A percentile compares a stretch with the other conserved stretches of the same genome.
Evolutionary conservation across 345 rosid genomes (phyloP).

Genomic region (Populus davidiana): DNA sequence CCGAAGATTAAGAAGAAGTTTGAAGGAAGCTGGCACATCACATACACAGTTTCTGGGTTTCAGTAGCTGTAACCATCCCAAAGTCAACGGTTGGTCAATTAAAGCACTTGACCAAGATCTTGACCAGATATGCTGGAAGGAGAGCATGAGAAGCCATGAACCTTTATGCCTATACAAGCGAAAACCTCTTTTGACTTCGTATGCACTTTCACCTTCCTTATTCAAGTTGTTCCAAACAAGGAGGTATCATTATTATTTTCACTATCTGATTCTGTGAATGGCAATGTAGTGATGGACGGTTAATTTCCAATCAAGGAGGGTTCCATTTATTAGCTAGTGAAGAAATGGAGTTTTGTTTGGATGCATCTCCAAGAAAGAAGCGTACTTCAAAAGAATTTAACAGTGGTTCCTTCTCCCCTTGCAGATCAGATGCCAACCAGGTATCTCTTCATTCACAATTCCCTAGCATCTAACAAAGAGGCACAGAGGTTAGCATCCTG

Average conservation of each 20-base stretch:
- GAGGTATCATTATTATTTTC: no score
- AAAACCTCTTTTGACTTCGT: slow-evolving; percentile 49
- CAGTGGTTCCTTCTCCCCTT: slow-evolving; percentile 58
- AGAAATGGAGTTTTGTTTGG: slow-evolving; percentile 60
- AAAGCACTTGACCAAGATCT: slow-evolving; percentile 41
- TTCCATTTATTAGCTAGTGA: slow-evolving; percentile 53
- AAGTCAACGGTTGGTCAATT: slow-evolving; percentile 55
- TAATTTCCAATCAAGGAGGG: slow-evolving; percentile 35
- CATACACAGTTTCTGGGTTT: slow-evolving; percentile 47
- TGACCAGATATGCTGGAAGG: slow-evolving; percentile 70
- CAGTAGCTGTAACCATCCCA: slow-evolving; percentile 63
- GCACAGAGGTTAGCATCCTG: neutral
- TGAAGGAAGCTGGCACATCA: slow-evolving; percentile 18
- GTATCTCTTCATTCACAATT: slow-evolving; percentile 27
- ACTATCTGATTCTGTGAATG: slow-evolving; percentile 5
- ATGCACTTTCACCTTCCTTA: slow-evolving; percentile 16
- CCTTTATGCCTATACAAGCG: slow-evolving; percentile 71
- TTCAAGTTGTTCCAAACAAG: slow-evolving; percentile 3
- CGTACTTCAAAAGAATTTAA: slow-evolving; percentile 59
- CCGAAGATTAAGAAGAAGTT: slow-evolving; percentile 1
- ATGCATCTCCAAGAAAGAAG: slow-evolving; percentile 63
- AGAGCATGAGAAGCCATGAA: slow-evolving; percentile 28
- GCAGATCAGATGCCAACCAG: slow-evolving; percentile 77
- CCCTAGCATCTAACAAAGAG: neutral
- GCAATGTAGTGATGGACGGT: slow-evolving; percentile 52